Evolutionary conservation across 306 rosid species (phyloP).

Genomic region (Quillaja saponaria): DNA sequence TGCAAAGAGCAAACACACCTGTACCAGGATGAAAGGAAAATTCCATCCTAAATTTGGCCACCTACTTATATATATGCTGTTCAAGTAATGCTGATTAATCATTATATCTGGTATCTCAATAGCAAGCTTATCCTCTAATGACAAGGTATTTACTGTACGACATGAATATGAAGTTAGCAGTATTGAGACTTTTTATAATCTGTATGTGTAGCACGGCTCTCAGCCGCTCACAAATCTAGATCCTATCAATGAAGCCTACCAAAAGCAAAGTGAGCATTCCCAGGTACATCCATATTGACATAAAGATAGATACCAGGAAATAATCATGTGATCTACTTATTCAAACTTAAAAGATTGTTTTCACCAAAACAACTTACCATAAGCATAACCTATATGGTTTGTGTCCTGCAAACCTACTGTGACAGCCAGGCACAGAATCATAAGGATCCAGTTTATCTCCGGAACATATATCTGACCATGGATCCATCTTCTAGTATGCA

Average conservation of each 20-base stretch:
- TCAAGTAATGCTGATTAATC: background rate
- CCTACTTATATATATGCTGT: background rate
- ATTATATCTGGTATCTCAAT: background rate
- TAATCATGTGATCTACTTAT: too few relatives aligned
- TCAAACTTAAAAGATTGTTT: background rate
- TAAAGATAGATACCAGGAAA: too few relatives aligned
- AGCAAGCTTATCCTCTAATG: background rate
- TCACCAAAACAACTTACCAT: slow-evolving; percentile 51
- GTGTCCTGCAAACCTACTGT: slow-evolving; percentile 58
- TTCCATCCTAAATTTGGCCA: background rate
- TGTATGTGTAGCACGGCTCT: too few relatives aligned
- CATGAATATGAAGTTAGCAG: too few relatives aligned
- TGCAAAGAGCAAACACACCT: background rate
- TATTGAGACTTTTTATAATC: too few relatives aligned
- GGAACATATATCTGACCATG: slow-evolving; percentile 82
- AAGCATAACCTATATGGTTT: slow-evolving; percentile 56
- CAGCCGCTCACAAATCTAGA: too few relatives aligned
- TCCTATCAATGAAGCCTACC: too few relatives aligned
- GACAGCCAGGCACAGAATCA: slow-evolving; percentile 74
- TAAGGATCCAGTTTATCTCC: slow-evolving; percentile 80
- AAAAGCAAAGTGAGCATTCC: too few relatives aligned
- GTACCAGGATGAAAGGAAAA: slow-evolving; percentile 3
- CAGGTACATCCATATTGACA: too few relatives aligned
- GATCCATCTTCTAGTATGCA: slow-evolving; percentile 77
- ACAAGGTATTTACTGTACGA: too few relatives aligned